Percentiles rank a stretch among this genome's conserved stretches.
phyloP scores from a whole-genome alignment of 192 early-diverging fungal genomes.

The Lobosporangium transversale region DNA sequence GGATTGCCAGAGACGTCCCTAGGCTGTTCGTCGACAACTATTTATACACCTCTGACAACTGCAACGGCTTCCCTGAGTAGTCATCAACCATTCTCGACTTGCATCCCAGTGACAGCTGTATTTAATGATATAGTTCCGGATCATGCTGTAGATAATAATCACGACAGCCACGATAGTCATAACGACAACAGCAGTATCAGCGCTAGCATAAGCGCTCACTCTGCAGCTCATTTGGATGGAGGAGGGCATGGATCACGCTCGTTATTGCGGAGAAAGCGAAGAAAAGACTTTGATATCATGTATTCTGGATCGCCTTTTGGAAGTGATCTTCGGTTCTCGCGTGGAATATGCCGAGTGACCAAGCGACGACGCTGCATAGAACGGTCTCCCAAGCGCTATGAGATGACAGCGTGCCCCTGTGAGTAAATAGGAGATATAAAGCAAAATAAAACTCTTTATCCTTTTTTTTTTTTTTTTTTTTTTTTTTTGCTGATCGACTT shows the following conservation, averaged over 20 bases:
- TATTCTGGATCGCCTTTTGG: neutral
- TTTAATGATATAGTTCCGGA: neutral
- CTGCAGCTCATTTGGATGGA: neutral
- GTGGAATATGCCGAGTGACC: conserved; percentile 22
- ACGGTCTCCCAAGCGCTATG: too few species aligned
- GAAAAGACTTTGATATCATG: conserved; percentile 21
- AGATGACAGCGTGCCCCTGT: too few species aligned
- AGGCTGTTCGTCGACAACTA: neutral
- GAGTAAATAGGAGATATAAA: too few species aligned
- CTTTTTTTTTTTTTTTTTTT: too few species aligned
- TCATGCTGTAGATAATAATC: neutral
- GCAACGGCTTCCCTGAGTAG: neutral
- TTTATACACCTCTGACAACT: neutral
- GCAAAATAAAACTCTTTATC: too few species aligned
- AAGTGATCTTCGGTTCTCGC: conserved; percentile 8
- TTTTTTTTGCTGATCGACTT: too few species aligned
- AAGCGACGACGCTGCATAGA: conserved; percentile 34
- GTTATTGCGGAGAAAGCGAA: conserved; percentile 18
- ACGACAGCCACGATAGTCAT: neutral
- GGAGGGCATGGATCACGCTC: conserved; percentile 4
- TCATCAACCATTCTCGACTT: conserved; percentile 16
- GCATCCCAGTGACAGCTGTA: conserved; percentile 16
- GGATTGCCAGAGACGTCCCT: neutral
- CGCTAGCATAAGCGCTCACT: neutral
- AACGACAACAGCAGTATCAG: neutral